Evolutionary conservation across 1,284 basidiomycete species (phyloP), one percentile per base, ranked within the genome.

Genomic region (Pseudozyma thailandica): DNA sequence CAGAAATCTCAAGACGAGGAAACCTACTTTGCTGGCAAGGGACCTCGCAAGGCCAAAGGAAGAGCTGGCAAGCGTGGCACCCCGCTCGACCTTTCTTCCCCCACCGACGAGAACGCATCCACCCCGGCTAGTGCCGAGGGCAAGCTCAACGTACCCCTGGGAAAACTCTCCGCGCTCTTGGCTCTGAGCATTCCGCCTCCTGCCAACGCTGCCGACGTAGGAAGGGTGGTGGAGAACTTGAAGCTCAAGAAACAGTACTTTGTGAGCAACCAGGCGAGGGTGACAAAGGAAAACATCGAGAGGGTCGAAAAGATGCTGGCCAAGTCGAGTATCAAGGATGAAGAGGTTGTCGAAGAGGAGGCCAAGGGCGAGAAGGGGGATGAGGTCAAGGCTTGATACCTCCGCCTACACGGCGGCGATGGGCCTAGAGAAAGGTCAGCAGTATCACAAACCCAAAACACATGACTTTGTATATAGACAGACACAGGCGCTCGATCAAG

Each of bases 201-300:
- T 0, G 86, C 89, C 9, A 90, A 90, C 39, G 85, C 88, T 45
- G 86, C 87, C 13, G 95, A 98, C 80, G 87, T 95, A 30, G 87
- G 89, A 49, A 90, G 92, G 51, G 89, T 93, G 33, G 87, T 98
- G 63, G 90, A 92, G 79, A 92, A 97, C 82, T 86, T 99, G 58
- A 91, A 91, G 85, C 92, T 89, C 55, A 99, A 98, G 88, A 94
- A 93, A 85, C 88, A 90, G 41, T 98, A 94, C 94, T 98, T 90
- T 83, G 89, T 92, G 82, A 86, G 86, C 65, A 88, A 88, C 84
- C 86, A 87, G 78, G 85, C 84, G 47, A 74, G 84, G 20, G 84
- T 84, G 74, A 86, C 86, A 42, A 82, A 84, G 81, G 84, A 84
- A 39, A 80, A 82, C 61, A 66, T 82, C 26, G 74, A 76, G 15